Evolutionary conservation across 106 monocot genomes (phyloP).

Genomic region (Posidonia australis): DNA sequence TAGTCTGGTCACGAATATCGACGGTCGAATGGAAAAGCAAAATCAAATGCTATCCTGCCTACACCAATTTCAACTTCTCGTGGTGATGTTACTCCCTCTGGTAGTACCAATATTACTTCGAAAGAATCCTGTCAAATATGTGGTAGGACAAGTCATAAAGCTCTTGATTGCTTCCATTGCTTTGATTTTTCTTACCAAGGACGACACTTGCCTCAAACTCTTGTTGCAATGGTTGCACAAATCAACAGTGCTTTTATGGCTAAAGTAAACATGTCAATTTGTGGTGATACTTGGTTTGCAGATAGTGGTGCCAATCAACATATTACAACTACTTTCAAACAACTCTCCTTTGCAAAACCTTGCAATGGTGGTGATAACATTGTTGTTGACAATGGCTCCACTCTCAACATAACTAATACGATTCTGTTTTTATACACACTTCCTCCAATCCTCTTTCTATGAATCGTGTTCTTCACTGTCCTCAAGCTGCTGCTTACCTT

Average conservation of each 20-base stretch:
- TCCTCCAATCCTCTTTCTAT: neutral
- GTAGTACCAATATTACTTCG: too few species aligned
- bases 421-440: neutral
- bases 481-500: neutral
- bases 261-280: too few species aligned
- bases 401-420: neutral
- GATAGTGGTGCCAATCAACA: neutral
- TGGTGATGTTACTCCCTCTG: too few species aligned
- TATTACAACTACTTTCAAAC: neutral
- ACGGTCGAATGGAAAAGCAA: too few species aligned
- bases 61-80: too few species aligned
- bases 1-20: too few species aligned
- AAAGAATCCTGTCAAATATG: neutral
- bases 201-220: neutral
- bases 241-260: neutral
- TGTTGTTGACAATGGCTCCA: neutral
- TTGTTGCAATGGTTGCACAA: neutral
- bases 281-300: neutral
- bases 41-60: too few species aligned
- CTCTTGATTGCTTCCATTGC: neutral
- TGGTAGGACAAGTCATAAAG: neutral
- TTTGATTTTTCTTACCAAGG: neutral
- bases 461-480: neutral
- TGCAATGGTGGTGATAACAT: neutral
- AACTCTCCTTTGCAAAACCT: neutral